A percentile compares a stretch with the other conserved stretches of the same genome.
These are phyloP conservation scores for Angophora floribunda DNA, from an alignment of 345 rosid species.

Conservation along the genomic window DNA sequence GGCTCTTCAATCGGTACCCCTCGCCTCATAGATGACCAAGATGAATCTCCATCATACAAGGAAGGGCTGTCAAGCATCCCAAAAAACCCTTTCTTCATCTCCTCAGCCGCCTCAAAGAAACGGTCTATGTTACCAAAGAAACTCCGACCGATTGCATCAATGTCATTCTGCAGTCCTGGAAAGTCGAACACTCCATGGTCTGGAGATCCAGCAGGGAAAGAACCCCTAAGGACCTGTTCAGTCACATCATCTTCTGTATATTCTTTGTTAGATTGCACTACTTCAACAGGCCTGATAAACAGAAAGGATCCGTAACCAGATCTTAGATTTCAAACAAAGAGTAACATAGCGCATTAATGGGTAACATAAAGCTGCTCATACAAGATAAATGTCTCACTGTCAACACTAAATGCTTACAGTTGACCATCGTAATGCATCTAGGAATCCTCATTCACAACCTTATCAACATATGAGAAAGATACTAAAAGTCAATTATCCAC, in stretches of 20 bases:
- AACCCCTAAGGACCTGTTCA: conserved; percentile 31
- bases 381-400: not conserved
- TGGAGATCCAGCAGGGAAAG: conserved; percentile 6
- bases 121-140: conserved; percentile 46
- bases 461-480: not conserved
- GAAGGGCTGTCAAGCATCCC: conserved; percentile 31
- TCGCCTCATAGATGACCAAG: conserved; percentile 24
- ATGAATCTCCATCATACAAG: conserved; percentile 6
- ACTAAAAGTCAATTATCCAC: not conserved
- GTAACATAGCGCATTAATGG: not conserved
- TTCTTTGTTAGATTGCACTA: conserved; percentile 66
- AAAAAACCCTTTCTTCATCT: conserved; percentile 51
- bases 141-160: conserved; percentile 49
- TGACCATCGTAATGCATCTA: not conserved
- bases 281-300: conserved; percentile 54
- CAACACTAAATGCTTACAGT: not conserved
- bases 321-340: not conserved
- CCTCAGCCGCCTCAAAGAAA: conserved; percentile 69
- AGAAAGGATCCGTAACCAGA: not conserved
- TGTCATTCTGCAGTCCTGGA: conserved; percentile 65
- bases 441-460: not conserved
- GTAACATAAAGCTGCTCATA: not conserved
- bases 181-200: conserved; percentile 41
- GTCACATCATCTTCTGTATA: conserved; percentile 94
- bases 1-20: conserved; percentile 44